phyloP scores from a whole-genome alignment of 2,329 filamentous ascomycete genomes.

The Neonectria hederae region DNA sequence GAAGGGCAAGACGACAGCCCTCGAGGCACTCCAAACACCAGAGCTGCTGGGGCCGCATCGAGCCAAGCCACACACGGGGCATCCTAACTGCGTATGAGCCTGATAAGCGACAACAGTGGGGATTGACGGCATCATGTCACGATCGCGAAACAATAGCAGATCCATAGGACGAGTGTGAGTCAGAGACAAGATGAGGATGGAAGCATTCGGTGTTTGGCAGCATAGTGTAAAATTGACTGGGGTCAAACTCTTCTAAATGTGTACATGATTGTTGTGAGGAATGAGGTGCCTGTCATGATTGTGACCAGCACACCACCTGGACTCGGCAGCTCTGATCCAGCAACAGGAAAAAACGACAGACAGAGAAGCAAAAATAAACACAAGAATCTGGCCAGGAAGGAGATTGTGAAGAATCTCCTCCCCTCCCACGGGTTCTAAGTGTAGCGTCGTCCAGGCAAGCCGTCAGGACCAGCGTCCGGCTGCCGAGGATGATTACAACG shows the following conservation, averaged over 20 bases:
- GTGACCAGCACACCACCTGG: constrained; percentile 47
- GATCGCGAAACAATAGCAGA: background rate
- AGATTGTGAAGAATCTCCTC: constrained; percentile 2
- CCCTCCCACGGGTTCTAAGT: constrained; percentile 39
- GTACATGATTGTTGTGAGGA: constrained; percentile 40
- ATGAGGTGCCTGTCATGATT: constrained; percentile 40
- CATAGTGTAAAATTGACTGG: constrained; percentile 41
- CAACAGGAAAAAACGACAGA: constrained; percentile 45
- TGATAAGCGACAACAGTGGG: background rate
- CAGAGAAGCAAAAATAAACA: constrained; percentile 50
- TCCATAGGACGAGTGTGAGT: background rate
- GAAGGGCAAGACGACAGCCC: background rate
- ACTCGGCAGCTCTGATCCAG: constrained; percentile 40
- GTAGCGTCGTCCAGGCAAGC: constrained; percentile 45
- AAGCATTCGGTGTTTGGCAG: constrained; percentile 28
- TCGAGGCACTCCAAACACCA: constrained; percentile 8
- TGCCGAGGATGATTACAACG: constrained; percentile 59
- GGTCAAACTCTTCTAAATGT: constrained; percentile 38
- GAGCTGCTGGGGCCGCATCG: background rate
- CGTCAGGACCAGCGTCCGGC: constrained; percentile 50
- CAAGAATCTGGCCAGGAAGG: constrained; percentile 46
- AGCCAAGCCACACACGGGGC: constrained; percentile 1
- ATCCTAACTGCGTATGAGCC: background rate
- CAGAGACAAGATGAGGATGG: too few relatives aligned
- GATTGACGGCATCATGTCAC: background rate